A percentile compares a stretch with the other conserved stretches of the same genome.
Conservation (phyloP, 2,329 filamentous ascomycete genomes). For the Penicillium janthinellum region DNA sequence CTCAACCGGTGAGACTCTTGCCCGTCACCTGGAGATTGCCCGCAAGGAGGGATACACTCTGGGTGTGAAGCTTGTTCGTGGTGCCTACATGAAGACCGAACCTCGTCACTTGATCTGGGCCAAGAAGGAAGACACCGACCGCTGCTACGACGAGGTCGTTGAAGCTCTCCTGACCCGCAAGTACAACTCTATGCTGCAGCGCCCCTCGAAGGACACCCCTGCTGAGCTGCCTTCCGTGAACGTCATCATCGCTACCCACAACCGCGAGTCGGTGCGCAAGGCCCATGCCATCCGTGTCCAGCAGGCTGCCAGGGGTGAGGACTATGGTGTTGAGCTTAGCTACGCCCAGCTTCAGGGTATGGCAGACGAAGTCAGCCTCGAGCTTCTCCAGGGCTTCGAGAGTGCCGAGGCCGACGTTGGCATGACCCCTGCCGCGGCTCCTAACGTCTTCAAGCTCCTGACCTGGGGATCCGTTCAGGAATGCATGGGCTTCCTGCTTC, state of each 20-base stretch:
- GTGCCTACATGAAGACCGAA: constrained; percentile 56
- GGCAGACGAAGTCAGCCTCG: constrained; percentile 84
- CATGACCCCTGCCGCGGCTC: constrained; percentile 36
- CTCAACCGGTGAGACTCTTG: constrained; percentile 48
- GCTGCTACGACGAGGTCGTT: constrained; percentile 59
- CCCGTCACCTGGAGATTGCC: constrained; percentile 49
- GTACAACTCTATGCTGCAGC: constrained; percentile 59
- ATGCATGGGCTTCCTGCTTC: constrained; percentile 62
- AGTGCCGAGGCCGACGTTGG: constrained; percentile 26
- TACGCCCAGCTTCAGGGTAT: constrained; percentile 91
- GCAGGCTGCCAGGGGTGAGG: constrained; percentile 51
- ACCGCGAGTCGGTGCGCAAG: constrained; percentile 55
- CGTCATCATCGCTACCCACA: constrained; percentile 63
- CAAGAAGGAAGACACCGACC: constrained; percentile 51
- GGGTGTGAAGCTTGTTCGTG: constrained; percentile 56
- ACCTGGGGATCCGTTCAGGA: constrained; percentile 63
- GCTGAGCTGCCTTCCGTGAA: constrained; percentile 48
- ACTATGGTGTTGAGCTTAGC: constrained; percentile 48
- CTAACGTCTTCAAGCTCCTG: constrained; percentile 60
- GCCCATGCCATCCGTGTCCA: constrained; percentile 50
- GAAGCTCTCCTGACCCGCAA: constrained; percentile 57
- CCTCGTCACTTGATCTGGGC: constrained; percentile 49
- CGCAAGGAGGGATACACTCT: constrained; percentile 52
- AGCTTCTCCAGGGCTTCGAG: constrained; percentile 51
- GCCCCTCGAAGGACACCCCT: constrained; percentile 42